Conservation (phyloP, 768 basidiomycete genomes). For the Galerina sulciceps region DNA sequence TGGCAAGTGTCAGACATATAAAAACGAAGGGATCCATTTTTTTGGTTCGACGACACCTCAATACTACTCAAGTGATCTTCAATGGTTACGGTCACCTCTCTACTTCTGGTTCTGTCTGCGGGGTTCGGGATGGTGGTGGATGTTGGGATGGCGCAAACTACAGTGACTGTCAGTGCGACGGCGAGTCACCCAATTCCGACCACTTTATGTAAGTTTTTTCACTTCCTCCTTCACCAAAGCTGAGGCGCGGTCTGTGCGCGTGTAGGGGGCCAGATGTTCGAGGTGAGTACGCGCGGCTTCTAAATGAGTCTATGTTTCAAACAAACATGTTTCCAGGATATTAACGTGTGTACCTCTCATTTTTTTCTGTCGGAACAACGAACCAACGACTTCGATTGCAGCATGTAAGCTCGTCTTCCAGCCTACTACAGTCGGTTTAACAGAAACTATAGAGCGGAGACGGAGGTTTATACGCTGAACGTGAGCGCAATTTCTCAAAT, state of each 20-base stretch:
- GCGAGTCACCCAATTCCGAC: constrained; percentile 57
- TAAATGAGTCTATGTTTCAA: background rate
- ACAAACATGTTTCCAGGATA: constrained; percentile 46
- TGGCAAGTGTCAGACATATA: too few species aligned
- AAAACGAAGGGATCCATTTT: too few species aligned
- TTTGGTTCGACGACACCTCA: too few species aligned
- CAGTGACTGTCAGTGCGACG: constrained; percentile 45
- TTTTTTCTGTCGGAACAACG: background rate
- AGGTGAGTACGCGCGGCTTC: constrained; percentile 37
- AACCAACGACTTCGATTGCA: constrained; percentile 12
- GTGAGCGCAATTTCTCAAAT: constrained; percentile 32
- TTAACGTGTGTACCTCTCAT: constrained; percentile 50
- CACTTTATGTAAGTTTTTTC: constrained; percentile 47
- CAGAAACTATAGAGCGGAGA: constrained; percentile 55
- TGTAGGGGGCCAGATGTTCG: constrained; percentile 53
- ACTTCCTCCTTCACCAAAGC: too few species aligned
- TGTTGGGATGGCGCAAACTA: constrained; percentile 11
- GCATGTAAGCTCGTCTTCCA: constrained; percentile 32
- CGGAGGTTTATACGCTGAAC: constrained; percentile 69
- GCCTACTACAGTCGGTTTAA: background rate
- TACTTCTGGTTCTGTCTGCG: too few species aligned
- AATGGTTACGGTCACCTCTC: too few species aligned
- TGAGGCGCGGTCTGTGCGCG: too few species aligned
- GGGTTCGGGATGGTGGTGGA: too few species aligned
- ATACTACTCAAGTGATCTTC: too few species aligned